Evolutionary conservation across 2,329 filamentous ascomycete genomes (phyloP).

Genomic region (Beauveria medogensis): DNA sequence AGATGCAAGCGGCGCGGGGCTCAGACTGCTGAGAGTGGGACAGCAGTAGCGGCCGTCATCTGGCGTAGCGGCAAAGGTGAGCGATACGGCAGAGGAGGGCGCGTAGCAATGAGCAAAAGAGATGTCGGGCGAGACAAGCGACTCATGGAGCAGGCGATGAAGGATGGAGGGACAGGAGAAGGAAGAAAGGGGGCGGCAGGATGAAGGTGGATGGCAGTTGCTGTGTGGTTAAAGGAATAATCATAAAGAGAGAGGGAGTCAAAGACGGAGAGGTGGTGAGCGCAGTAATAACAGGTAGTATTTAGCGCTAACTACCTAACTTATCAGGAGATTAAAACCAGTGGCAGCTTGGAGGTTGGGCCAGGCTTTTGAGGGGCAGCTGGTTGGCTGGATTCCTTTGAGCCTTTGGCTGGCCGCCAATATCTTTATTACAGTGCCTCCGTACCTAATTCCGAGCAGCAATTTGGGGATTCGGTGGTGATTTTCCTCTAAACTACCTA

Average conservation of each 20-base stretch:
- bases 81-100: slow-evolving; percentile 9
- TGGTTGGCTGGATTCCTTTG: too few species aligned
- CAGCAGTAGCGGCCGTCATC: slow-evolving; percentile 17
- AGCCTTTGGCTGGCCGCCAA: neutral
- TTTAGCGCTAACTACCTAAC: neutral
- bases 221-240: neutral
- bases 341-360: too few species aligned
- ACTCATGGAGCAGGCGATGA: slow-evolving; percentile 6
- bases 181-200: neutral
- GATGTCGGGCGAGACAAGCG: neutral
- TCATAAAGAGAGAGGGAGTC: neutral
- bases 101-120: slow-evolving; percentile 15
- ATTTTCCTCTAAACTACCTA: too few species aligned
- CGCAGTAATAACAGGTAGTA: neutral
- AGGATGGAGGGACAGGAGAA: neutral
- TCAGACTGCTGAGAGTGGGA: slow-evolving; percentile 19
- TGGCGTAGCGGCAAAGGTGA: slow-evolving; percentile 13
- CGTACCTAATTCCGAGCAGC: too few species aligned
- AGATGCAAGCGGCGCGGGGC: slow-evolving; percentile 18
- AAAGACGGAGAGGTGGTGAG: neutral
- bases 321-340: neutral
- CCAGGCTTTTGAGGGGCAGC: too few species aligned
- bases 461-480: too few species aligned
- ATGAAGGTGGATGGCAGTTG: neutral
- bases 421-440: too few species aligned